phyloP scores from a whole-genome alignment of 257 asterid species.

The Solanum ossicruentum region DNA sequence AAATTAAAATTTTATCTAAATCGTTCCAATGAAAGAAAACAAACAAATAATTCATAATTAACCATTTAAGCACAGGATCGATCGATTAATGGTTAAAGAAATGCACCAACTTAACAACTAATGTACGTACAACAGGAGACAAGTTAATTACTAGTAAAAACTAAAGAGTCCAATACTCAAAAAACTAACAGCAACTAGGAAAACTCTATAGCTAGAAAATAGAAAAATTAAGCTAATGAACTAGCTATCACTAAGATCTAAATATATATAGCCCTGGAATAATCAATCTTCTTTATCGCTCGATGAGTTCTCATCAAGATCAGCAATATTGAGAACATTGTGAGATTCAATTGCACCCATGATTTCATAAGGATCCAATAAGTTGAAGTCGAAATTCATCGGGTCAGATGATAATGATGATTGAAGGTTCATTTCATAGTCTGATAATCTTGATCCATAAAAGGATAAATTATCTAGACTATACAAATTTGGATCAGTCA shows the following conservation, averaged over 20 bases:
- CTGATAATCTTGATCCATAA: neutral
- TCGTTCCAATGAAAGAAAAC: no score
- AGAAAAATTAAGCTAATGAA: neutral
- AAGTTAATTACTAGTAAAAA: neutral
- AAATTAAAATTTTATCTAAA: no score
- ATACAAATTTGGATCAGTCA: no score
- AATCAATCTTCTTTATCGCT: neutral
- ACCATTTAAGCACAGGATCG: no score
- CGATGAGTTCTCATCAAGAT: neutral
- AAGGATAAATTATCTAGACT: neutral
- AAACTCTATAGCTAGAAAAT: neutral
- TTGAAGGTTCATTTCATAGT: neutral
- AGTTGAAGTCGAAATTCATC: neutral
- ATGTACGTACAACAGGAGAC: neutral
- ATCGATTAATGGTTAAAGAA: no score
- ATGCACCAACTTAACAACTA: neutral
- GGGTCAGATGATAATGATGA: neutral
- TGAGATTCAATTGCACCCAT: neutral
- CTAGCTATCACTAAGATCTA: neutral
- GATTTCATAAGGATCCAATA: neutral
- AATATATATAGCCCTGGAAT: neutral
- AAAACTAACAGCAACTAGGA: neutral
- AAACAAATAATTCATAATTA: no score
- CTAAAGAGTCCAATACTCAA: neutral
- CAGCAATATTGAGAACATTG: neutral